Evolutionary conservation across 1,284 basidiomycete genomes (phyloP).

Genomic region (Heliocybe sulcata): DNA sequence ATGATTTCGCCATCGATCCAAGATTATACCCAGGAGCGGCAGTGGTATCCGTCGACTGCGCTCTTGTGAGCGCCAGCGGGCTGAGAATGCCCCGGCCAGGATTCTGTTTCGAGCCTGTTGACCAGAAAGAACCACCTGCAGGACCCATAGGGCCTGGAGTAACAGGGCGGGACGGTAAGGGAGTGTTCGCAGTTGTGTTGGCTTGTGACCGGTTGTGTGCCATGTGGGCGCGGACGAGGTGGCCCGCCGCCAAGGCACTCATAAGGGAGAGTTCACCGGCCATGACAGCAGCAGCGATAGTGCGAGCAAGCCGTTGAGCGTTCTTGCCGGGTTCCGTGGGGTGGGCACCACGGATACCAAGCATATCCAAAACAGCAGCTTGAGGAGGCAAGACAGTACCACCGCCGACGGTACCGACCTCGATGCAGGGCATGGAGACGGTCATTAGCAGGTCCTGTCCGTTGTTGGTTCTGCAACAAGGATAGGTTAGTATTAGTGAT

Average conservation of each 20-base stretch:
- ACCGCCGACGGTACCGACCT: slow-evolving; percentile 95
- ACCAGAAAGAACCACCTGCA: slow-evolving; percentile 11
- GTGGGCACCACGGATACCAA: slow-evolving; percentile 86
- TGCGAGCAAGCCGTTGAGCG: slow-evolving; percentile 78
- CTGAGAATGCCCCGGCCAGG: slow-evolving; percentile 2
- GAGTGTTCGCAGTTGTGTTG: too few species aligned
- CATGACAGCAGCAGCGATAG: slow-evolving; percentile 90
- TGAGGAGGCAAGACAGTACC: slow-evolving; percentile 91
- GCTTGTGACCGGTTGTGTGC: slow-evolving; percentile 73
- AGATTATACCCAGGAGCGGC: not conserved
- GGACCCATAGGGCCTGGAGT: slow-evolving; percentile 38
- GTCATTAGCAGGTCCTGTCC: slow-evolving; percentile 90
- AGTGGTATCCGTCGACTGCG: slow-evolving; percentile 6
- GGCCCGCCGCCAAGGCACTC: slow-evolving; percentile 86
- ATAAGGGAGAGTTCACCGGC: slow-evolving; percentile 89
- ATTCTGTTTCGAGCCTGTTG: slow-evolving; percentile 7
- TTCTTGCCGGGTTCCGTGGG: slow-evolving; percentile 79
- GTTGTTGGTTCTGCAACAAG: slow-evolving; percentile 62
- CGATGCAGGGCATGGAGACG: slow-evolving; percentile 92
- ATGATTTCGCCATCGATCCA: not conserved
- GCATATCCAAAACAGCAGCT: slow-evolving; percentile 85
- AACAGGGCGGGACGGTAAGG: slow-evolving; percentile 53
- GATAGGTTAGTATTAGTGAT: slow-evolving; percentile 2
- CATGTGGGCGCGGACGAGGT: slow-evolving; percentile 86
- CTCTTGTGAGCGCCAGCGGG: slow-evolving; percentile 6